Evolutionary conservation across 345 rosid species (phyloP).

Genomic region (Combretum micranthum): DNA sequence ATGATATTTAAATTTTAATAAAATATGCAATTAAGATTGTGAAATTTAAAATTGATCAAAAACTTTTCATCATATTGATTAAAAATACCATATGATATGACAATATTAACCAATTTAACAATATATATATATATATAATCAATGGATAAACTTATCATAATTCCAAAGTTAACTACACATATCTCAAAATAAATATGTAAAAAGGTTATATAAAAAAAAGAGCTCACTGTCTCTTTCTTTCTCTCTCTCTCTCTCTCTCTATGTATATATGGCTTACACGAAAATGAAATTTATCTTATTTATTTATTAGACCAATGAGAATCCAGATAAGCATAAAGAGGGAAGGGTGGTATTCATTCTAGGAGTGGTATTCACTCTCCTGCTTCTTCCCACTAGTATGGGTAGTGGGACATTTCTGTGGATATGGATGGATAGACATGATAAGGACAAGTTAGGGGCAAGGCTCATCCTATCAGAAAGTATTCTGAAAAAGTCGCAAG

Average conservation of each 20-base stretch:
- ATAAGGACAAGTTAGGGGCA: conserved; percentile 2
- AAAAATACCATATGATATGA: no score
- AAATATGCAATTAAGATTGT: no score
- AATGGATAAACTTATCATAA: no score
- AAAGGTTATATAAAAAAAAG: no score
- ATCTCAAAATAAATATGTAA: no score
- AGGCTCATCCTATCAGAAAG: not conserved
- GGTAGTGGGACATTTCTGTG: not conserved
- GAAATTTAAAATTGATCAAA: no score
- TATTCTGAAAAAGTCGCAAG: not conserved
- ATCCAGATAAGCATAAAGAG: not conserved
- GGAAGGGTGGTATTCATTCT: not conserved
- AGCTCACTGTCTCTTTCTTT: not conserved
- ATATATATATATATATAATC: no score
- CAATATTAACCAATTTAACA: no score
- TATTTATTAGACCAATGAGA: conserved; percentile 1
- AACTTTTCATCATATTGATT: no score
- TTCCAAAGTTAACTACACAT: no score
- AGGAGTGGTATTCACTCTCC: not conserved
- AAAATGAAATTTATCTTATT: not conserved
- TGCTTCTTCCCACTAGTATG: conserved; percentile 1
- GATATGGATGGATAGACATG: conserved; percentile 4
- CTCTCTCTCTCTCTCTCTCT: not conserved
- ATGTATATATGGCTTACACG: not conserved
- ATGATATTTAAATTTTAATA: no score